Base-by-base conservation (phyloP, 768 basidiomycete species). In the Panaeolus papilionaceus region DNA sequence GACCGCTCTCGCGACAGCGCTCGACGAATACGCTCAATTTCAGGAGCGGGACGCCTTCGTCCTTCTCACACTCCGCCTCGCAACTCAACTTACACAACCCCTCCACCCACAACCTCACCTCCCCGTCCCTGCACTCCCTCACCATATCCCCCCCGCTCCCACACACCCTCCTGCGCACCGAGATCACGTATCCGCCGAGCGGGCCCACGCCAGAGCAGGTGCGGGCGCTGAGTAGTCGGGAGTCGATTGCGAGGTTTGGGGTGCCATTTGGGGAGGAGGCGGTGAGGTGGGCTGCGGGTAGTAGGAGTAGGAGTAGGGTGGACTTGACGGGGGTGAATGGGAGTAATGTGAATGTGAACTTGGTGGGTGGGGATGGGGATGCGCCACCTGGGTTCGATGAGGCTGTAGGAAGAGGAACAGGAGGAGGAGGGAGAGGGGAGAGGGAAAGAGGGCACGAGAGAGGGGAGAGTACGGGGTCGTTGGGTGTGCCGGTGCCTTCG, bases 181-280 rank as follows among this genome's bases (percentile, higher is more conserved):
- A 58, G 10, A 58, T 58, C 6, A 33, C 85, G 18, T 92, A 88
- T 71, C 91, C 91, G 1, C 83, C 83, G 70, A 70, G 81, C 8
- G 90, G 90, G 0, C 87, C 87, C 3, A 91, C 90, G 7, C 84
- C 89, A 0, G 85, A 87, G 65, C 86, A 87, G 68, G 77, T 95
- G 67, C 89, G 85, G 74, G 79, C 93, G 65, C 90, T 95, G 65
- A 87, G 89, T 49, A 89, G 86, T 1, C 78, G 89, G 54, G 91
- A 93, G 71, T 82, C 83, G 3, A 82, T 94, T 67, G 86, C 84
- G 42, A 82, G 85, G 67, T 95, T 93, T 71, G 92, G 91, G 0
- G 79, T 91, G 65, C 93, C 93, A 23, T 94, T 92, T 71, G 92
- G 93, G 0, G 77, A 85, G 11, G 92, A 90, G 72, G 93, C 92